Conservation (phyloP, 106 monocot genomes). For the Dendrobium nobile region DNA sequence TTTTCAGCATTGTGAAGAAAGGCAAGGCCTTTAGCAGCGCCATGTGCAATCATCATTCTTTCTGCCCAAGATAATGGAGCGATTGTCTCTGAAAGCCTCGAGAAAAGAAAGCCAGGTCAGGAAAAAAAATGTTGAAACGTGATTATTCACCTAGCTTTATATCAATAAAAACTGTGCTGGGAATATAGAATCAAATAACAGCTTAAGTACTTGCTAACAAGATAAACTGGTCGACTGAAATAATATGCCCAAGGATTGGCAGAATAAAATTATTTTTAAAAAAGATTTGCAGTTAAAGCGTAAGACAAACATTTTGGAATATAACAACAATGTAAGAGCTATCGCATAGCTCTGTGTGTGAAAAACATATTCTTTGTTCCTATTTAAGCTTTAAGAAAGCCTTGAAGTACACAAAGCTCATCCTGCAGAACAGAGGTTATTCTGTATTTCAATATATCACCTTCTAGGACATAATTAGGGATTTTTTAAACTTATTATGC, state of each 20-base stretch:
- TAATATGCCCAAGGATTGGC: not conserved
- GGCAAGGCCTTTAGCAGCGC: slow-evolving; percentile 76
- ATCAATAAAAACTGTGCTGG: not conserved
- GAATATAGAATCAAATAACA: not conserved
- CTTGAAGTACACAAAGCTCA: too few relatives aligned
- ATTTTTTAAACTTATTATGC: too few relatives aligned
- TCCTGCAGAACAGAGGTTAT: too few relatives aligned
- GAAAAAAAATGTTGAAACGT: not conserved
- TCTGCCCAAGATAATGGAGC: slow-evolving; percentile 66
- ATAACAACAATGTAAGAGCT: too few relatives aligned
- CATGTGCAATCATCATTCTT: slow-evolving; percentile 80
- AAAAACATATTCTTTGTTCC: too few relatives aligned
- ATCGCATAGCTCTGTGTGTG: too few relatives aligned
- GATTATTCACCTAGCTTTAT: not conserved
- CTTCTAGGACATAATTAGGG: too few relatives aligned
- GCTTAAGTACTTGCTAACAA: not conserved
- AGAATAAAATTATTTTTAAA: not conserved
- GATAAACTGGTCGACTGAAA: not conserved
- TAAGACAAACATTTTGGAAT: too few relatives aligned
- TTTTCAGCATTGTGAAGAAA: slow-evolving; percentile 81
- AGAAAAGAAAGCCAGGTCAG: not conserved
- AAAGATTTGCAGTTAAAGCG: not conserved
- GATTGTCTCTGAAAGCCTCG: slow-evolving; percentile 48
- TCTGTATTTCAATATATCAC: too few relatives aligned
- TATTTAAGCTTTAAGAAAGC: too few relatives aligned